Evolutionary conservation across 306 rosid species (phyloP).

Genomic region (Herpetospermum pedunculosum): DNA sequence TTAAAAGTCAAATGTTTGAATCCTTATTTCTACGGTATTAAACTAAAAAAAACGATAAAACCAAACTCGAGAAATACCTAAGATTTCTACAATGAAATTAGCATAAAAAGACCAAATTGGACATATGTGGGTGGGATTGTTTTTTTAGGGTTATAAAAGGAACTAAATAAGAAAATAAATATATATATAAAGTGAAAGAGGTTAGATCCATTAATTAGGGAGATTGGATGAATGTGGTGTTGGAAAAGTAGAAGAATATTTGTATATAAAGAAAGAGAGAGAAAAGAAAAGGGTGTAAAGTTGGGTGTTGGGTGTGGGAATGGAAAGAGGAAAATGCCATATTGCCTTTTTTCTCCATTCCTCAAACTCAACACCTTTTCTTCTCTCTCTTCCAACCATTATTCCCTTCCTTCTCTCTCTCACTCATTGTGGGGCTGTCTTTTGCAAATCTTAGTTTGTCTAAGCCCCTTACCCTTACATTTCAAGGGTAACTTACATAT

Average conservation of each 20-base stretch:
- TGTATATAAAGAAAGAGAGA: background rate
- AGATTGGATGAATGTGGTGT: conserved; percentile 4
- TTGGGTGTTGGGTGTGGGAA: background rate
- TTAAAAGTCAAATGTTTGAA: no score
- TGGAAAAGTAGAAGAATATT: background rate
- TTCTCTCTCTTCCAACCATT: no score
- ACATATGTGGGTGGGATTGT: background rate
- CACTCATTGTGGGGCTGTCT: no score
- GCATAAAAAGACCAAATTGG: background rate
- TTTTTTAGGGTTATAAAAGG: background rate
- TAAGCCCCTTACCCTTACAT: no score
- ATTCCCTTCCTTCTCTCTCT: no score
- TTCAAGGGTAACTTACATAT: no score
- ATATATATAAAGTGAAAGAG: background rate
- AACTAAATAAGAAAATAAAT: background rate
- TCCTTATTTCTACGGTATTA: no score
- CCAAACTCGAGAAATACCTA: background rate
- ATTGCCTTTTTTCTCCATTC: no score
- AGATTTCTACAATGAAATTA: background rate
- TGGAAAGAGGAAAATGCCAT: background rate
- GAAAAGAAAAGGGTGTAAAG: background rate
- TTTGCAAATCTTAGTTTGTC: no score
- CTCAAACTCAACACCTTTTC: no score
- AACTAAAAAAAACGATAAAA: no score
- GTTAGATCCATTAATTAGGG: background rate